Base-by-base conservation (phyloP, 495 filamentous ascomycete genomes). In the Copromyces sp. region DNA sequence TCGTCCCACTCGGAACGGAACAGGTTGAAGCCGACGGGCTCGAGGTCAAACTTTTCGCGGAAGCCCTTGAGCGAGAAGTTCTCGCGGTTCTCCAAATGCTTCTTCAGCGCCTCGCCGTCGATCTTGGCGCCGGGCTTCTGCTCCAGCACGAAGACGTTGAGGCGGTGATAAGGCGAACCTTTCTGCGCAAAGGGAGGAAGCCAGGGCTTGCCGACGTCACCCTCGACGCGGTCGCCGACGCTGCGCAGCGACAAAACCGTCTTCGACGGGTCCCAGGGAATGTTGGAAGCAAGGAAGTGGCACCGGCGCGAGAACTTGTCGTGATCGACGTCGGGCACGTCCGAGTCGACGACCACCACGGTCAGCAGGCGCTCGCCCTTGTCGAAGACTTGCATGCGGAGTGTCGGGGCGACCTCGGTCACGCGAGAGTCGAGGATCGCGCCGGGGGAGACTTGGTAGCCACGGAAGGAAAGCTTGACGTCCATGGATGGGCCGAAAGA, bases 1-100 rank as follows among this genome's bases (percentile, higher is more conserved):
- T 93, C 92, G 80, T 99, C 95, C 93, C 94, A 99, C 73, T 90
- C 81, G 74, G 87, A 90, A 73, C 95, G 89, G 89, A 97, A 99
- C 77, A 99, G 82, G 79, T 87, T 90, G 41, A 92, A 90, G 70
- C 95, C 95, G 44, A 97, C 90, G 8, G 94, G 86, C 71, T 86
- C 86, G 53, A 97, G 83, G 42, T 82, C 79, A 78, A 91, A 87
- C 74, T 89, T 90, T 77, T 89, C 85, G 75, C 89, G 87, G 77
- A 97, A 91, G 59, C 86, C 85, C 75, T 93, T 88, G 73, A 96
- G 81, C 73, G 84, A 89, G 79, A 94, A 95, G 20, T 85, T 86
- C 42, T 94, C 89, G 45, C 93, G 82, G 59, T 80, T 74, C 47
- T 72, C 39, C 37, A 69, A 73, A 39, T 74, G 83, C 72, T 85